phyloP scores from a whole-genome alignment of 2,329 filamentous ascomycete genomes.

The Ophiosphaerella narmari region DNA sequence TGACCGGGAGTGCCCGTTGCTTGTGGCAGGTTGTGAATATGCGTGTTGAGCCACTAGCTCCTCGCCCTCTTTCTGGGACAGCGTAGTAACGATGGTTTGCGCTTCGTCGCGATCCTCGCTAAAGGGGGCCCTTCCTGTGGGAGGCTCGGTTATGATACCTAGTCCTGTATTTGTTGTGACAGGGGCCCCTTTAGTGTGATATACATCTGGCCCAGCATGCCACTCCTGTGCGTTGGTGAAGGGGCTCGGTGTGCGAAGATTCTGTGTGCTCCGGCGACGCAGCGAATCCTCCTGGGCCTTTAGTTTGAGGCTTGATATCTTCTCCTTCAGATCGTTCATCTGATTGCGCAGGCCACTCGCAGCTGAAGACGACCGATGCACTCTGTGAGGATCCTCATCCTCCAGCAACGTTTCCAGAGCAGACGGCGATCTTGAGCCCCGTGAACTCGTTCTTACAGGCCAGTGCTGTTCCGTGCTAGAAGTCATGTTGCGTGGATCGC shows the following conservation, averaged over 20 bases:
- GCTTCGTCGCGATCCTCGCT: constrained; percentile 11
- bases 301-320: constrained; percentile 79
- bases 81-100: constrained; percentile 16
- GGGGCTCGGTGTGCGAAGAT: constrained; percentile 74
- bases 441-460: constrained; percentile 29
- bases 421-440: constrained; percentile 42
- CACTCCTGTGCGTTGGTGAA: constrained; percentile 74
- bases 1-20: constrained; percentile 5
- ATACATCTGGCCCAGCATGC: constrained; percentile 50
- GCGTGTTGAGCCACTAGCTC: constrained; percentile 10
- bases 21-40: background rate
- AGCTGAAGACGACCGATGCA: constrained; percentile 72
- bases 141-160: constrained; percentile 34
- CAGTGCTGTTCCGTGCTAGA: constrained; percentile 22
- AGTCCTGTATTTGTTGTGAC: constrained; percentile 34
- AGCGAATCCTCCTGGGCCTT: constrained; percentile 79
- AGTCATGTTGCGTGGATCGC: constrained; percentile 36
- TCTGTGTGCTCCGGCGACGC: constrained; percentile 76
- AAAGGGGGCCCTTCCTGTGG: constrained; percentile 28
- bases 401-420: constrained; percentile 50
- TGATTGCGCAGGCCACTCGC: constrained; percentile 77
- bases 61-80: constrained; percentile 25
- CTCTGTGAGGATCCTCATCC: constrained; percentile 35
- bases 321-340: constrained; percentile 82
- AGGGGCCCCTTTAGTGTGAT: constrained; percentile 29